Base-by-base conservation (phyloP, 2,329 filamentous ascomycete species). In the Penicillium sp. region DNA sequence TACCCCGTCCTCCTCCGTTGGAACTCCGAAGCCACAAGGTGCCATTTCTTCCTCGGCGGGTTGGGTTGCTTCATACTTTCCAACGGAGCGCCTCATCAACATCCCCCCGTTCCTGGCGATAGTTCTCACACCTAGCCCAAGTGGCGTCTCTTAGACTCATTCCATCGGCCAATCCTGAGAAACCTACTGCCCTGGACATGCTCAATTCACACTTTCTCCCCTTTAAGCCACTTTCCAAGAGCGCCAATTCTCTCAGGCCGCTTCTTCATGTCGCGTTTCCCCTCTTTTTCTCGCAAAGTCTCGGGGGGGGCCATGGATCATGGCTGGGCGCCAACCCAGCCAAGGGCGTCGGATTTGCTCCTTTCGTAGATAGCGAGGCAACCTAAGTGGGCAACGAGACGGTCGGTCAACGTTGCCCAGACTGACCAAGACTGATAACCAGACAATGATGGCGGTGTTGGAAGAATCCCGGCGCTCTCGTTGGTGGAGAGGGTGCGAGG, bases 401-500 rank as follows among this genome's bases (percentile, higher is more conserved):
- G 36, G 40, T 32, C 29, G 26, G 45, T 38, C 40, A 24, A 41
- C 13, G 18, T 13, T n/a, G 39, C n/a, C 13, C 27, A n/a, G 39
- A 33, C n/a, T 29, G 26, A 5, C 13, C 27, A 28, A 32, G 27
- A 9, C 18, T 25, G 32, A 36, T 4, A 5, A 27, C 41, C 11
- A 40, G 18, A n/a, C 11, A 33, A 32, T 26, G 8, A 42, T 9
- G 5, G 24, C 34, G 29, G 29, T 3, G 7, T 11, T 4, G 2
- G 29, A 44, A 8, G 5, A 18, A 24, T 37, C 28, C 36, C 18
- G 25, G 34, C 25, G 3, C 18, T 45, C 48, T 47, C 48, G 47
- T 47, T 46, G 47, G 47, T 50, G 46, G 46, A 44, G 39, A 36
- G n/a, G 11, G 45, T 50, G 51, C 53, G 53, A 56, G 49, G 49